phyloP scores from a whole-genome alignment of 164 flowering plant genomes.

The Vitis cinerea region DNA sequence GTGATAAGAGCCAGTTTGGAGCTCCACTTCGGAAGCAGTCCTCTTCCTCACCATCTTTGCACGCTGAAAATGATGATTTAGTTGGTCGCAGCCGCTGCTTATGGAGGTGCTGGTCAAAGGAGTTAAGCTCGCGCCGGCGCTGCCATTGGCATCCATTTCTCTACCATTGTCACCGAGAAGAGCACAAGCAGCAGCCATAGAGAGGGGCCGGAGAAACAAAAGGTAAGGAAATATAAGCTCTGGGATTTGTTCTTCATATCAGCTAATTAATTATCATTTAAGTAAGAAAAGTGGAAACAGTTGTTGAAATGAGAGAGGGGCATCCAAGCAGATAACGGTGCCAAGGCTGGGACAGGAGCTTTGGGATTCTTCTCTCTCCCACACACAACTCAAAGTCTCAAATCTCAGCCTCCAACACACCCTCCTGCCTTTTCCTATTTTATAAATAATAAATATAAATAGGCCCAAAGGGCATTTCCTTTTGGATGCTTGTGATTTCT shows the following conservation, averaged over 20 bases:
- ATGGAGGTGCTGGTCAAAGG: conserved; percentile 17
- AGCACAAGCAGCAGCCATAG: conserved; percentile 25
- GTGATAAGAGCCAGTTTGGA: conserved; percentile 8
- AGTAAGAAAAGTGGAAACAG: no score
- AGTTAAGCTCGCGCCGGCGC: conserved; percentile 2
- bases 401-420: conserved; percentile 15
- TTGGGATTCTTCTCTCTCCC: conserved; percentile 25
- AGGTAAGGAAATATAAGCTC: not conserved
- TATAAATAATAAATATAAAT: not conserved
- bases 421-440: conserved; percentile 9
- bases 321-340: conserved; percentile 49
- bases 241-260: not conserved
- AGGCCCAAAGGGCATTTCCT: conserved; percentile 6
- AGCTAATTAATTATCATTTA: no score
- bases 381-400: not conserved
- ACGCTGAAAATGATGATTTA: not conserved
- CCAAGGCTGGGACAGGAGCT: conserved; percentile 44
- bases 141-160: conserved; percentile 11
- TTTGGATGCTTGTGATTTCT: conserved; percentile 23
- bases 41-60: conserved; percentile 70
- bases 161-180: conserved; percentile 13
- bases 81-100: conserved; percentile 12
- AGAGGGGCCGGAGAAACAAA: not conserved
- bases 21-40: conserved; percentile 68
- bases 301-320: not conserved